A percentile compares a stretch with the other conserved stretches of the same genome.
phyloP scores from a whole-genome alignment of 208 protist genomes.

The Leptomonas pyrrhocoris region DNA sequence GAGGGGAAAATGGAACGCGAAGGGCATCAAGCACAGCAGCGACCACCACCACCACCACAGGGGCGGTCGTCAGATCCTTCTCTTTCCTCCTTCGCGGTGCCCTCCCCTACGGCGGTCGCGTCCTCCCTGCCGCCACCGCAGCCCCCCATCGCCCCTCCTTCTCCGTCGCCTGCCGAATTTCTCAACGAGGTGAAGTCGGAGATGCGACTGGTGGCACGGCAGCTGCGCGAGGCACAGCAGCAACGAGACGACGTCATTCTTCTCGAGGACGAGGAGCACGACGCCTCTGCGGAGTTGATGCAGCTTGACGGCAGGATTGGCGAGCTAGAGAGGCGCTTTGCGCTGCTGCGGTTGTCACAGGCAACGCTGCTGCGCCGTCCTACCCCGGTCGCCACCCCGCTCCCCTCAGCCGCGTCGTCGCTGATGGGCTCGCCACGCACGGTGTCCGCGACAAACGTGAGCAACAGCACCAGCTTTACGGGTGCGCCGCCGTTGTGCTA shows the following conservation, averaged over 20 bases:
- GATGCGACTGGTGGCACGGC: slow-evolving; percentile 41
- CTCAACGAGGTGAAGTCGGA: slow-evolving; percentile 57
- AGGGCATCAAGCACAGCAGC: neutral
- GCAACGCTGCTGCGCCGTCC: slow-evolving; percentile 53
- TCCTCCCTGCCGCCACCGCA: neutral
- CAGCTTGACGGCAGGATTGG: slow-evolving; percentile 48
- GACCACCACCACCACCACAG: no score
- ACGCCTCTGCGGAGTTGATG: slow-evolving; percentile 40
- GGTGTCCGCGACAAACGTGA: slow-evolving; percentile 6
- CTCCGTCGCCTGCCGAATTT: neutral
- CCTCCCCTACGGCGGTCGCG: neutral
- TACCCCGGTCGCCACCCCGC: slow-evolving; percentile 22
- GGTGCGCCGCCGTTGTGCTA: neutral
- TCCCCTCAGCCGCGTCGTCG: slow-evolving; percentile 31
- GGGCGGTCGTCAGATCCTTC: neutral
- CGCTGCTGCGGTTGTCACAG: slow-evolving; percentile 46
- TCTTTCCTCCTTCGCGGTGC: neutral
- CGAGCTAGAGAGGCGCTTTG: slow-evolving; percentile 54
- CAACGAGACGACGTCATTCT: slow-evolving; percentile 72
- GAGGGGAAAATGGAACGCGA: neutral
- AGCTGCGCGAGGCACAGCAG: slow-evolving; percentile 59
- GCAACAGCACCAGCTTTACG: slow-evolving; percentile 6
- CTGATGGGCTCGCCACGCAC: slow-evolving; percentile 29
- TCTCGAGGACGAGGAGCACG: slow-evolving; percentile 73
- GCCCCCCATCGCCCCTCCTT: neutral